Evolutionary conservation across 2,329 filamentous ascomycete genomes (phyloP), one percentile per base, ranked within the genome.

Genomic region (Neofusicoccum umdonicola): DNA sequence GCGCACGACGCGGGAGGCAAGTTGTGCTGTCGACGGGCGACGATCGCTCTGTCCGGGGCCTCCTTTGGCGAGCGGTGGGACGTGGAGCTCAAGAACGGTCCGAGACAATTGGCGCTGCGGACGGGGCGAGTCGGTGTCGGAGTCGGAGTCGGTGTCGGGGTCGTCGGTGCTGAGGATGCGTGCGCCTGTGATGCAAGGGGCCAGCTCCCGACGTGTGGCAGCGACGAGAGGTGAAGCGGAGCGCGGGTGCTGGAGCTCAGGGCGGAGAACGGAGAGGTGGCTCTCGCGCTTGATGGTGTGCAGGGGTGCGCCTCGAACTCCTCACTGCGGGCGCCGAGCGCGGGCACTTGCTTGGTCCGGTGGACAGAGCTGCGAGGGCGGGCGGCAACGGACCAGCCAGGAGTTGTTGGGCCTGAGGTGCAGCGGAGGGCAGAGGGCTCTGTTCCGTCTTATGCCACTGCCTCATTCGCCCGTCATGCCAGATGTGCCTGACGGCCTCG

Each of bases 231-330:
- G 47, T 51, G 47, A 51, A 13, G 51, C 37, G 51, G 17, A 57
- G 54, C 22, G 22, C 37, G 52, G 52, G 51, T 12, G 51, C 51
- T 42, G 12, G 6, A 58, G 54, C 27, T 58, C 54, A 51, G 47
- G 47, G 47, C 47, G 47, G 47, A 44, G 41, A 56, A 31, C 35
- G 52, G 54, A 58, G 54, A 44, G 54, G 54, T 57, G 54, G 54
- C 27, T 51, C 47, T 35, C 11, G 47, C 47, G 11, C 22, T 31
- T 31, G 27, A 31, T 31, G 27, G 27, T 31, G 54, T 63, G 60
- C 60, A 63, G 60, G 60, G 60, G 48, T 60, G 45, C 45, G 45
- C 45, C 45, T 48, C 45, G 45, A 48, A 22, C 45, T 48, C 45
- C 27, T 31, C 27, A 31, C 27, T 31, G 27, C 27, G 27, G 35